Conservation (phyloP, 1,284 basidiomycete species). For the Moniliophthora roreri region DNA sequence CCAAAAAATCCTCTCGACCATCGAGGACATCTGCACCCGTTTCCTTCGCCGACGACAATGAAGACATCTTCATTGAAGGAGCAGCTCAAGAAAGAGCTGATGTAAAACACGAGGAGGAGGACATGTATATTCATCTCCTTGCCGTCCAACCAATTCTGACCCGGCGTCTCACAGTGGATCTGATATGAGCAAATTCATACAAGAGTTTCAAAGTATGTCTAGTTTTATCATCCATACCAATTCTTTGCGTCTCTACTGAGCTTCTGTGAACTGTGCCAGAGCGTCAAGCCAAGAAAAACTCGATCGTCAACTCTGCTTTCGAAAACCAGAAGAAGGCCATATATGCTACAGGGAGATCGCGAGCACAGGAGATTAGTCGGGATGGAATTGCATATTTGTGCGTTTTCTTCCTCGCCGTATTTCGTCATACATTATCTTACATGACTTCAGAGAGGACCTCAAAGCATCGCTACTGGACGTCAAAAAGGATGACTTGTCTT, state of each 20-base stretch:
- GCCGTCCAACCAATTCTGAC: neutral
- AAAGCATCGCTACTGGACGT: constrained; percentile 17
- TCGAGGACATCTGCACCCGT: constrained; percentile 11
- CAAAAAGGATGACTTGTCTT: constrained; percentile 17
- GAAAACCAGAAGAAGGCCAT: constrained; percentile 27
- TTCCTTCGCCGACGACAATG: constrained; percentile 17
- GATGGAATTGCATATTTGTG: constrained; percentile 22
- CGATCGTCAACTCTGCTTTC: constrained; percentile 23
- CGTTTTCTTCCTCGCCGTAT: neutral
- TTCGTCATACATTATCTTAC: neutral
- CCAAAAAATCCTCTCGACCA: constrained; percentile 16
- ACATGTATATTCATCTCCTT: constrained; percentile 8
- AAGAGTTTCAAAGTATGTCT: constrained; percentile 22
- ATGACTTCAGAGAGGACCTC: constrained; percentile 17
- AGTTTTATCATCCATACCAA: neutral
- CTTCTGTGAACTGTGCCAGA: constrained; percentile 15
- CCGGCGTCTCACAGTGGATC: neutral
- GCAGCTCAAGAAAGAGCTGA: constrained; percentile 8
- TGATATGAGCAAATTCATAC: constrained; percentile 19
- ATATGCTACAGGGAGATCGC: constrained; percentile 23
- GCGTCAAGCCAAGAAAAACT: constrained; percentile 24
- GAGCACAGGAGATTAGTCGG: constrained; percentile 21
- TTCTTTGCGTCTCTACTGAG: neutral
- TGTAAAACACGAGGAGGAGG: constrained; percentile 5
- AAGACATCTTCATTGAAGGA: constrained; percentile 16